These are phyloP conservation scores for Penicillium sp. DNA, from an alignment of 2,329 filamentous ascomycete genomes.

Conservation along the genomic window DNA sequence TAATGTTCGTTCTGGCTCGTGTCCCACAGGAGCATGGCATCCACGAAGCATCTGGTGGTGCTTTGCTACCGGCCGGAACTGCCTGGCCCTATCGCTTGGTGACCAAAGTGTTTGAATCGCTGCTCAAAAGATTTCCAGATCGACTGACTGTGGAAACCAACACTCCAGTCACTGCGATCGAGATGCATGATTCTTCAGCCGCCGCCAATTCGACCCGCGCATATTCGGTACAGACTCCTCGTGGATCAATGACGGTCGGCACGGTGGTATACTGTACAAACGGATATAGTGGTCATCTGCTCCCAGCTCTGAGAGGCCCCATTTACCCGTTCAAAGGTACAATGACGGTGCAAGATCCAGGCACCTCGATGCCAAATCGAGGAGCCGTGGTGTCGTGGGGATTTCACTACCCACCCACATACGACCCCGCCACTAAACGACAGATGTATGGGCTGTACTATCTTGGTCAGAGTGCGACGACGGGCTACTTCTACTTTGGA, in stretches of 20 bases:
- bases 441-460: slow-evolving; percentile 22
- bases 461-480: slow-evolving; percentile 22
- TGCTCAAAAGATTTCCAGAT: slow-evolving; percentile 20
- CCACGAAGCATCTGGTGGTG: slow-evolving; percentile 19
- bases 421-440: slow-evolving; percentile 13
- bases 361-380: slow-evolving; percentile 13
- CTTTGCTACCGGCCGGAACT: slow-evolving; percentile 26
- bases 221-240: slow-evolving; percentile 30
- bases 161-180: slow-evolving; percentile 25
- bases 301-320: slow-evolving; percentile 35
- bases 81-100: slow-evolving; percentile 36
- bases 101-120: slow-evolving; percentile 20
- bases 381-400: slow-evolving; percentile 24
- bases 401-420: slow-evolving; percentile 23
- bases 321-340: slow-evolving; percentile 38
- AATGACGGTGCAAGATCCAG: slow-evolving; percentile 40
- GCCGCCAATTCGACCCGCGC: slow-evolving; percentile 12
- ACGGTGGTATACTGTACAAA: slow-evolving; percentile 43
- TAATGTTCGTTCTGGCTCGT: not conserved
- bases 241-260: slow-evolving; percentile 30
- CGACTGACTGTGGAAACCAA: slow-evolving; percentile 28
- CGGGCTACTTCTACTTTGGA: slow-evolving; percentile 24
- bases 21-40: slow-evolving; percentile 14
- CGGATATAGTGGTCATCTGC: slow-evolving; percentile 37
- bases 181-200: slow-evolving; percentile 5